Evolutionary conservation across 78 protist genomes (phyloP).

Genomic region (Diacronema lutheri): DNA sequence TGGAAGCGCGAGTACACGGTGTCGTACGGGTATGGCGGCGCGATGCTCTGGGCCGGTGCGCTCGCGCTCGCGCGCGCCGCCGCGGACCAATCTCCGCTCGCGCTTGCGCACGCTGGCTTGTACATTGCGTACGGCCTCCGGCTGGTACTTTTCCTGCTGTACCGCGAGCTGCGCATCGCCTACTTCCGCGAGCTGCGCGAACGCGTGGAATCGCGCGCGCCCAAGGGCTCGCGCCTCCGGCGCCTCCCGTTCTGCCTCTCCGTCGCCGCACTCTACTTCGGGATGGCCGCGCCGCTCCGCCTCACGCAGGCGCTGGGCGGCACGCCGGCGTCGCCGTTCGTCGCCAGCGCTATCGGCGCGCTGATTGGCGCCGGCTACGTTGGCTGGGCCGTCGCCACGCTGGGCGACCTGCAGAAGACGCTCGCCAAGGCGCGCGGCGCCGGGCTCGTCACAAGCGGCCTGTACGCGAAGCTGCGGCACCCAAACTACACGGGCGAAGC

Average conservation of each 20-base stretch:
- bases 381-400: neutral
- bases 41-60: neutral
- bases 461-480: neutral
- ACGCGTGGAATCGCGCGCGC: neutral
- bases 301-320: neutral
- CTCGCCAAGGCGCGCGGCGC: constrained; percentile 8
- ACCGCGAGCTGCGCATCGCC: constrained; percentile 10
- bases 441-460: constrained; percentile 11
- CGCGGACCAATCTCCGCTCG: neutral
- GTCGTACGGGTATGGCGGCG: constrained; percentile 17
- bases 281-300: constrained; percentile 4
- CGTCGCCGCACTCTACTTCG: neutral
- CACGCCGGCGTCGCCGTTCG: too few relatives aligned
- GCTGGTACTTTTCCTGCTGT: neutral
- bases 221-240: neutral
- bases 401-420: constrained; percentile 4
- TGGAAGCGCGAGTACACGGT: constrained; percentile 5
- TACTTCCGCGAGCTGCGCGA: neutral
- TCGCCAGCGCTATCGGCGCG: neutral
- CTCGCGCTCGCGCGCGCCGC: neutral
- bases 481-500: constrained; percentile 14
- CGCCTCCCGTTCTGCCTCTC: constrained; percentile 12
- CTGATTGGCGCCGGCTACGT: too few relatives aligned
- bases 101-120: neutral
- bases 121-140: neutral